These are phyloP conservation scores for Lecanoromycetidae sp. DNA, from an alignment of 2,329 filamentous ascomycete genomes.

Conservation along the genomic window DNA sequence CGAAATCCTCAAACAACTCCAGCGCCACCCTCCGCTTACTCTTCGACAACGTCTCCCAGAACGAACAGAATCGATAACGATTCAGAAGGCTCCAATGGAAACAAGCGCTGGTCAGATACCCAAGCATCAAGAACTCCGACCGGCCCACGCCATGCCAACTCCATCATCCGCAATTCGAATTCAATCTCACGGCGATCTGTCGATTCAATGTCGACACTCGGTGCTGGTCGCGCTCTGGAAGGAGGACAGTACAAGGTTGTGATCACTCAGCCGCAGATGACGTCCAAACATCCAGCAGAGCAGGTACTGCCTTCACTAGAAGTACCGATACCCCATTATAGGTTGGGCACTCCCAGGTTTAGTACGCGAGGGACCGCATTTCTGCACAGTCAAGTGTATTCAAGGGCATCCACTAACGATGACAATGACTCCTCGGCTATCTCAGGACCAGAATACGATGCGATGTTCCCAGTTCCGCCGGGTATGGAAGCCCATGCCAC, in stretches of 20 bases:
- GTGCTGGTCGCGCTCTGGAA: slow-evolving; percentile 39
- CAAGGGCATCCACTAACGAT: slow-evolving; percentile 53
- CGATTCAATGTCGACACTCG: slow-evolving; percentile 65
- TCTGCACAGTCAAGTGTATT: slow-evolving; percentile 69
- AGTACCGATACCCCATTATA: slow-evolving; percentile 71
- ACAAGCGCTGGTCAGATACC: slow-evolving; percentile 29
- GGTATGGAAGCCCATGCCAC: slow-evolving; percentile 14
- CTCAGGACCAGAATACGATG: slow-evolving; percentile 32
- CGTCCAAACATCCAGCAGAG: slow-evolving; percentile 53
- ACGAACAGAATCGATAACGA: slow-evolving; percentile 30
- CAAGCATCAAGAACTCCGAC: slow-evolving; percentile 28
- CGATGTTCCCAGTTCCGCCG: slow-evolving; percentile 29
- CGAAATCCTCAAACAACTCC: slow-evolving; percentile 27
- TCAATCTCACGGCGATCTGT: slow-evolving; percentile 28
- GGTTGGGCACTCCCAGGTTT: slow-evolving; percentile 70
- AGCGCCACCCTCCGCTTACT: slow-evolving; percentile 24
- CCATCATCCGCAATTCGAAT: slow-evolving; percentile 10
- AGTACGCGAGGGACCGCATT: slow-evolving; percentile 63
- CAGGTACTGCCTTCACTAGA: slow-evolving; percentile 49
- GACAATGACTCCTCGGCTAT: slow-evolving; percentile 54
- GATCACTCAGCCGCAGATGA: slow-evolving; percentile 58
- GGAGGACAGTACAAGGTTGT: slow-evolving; percentile 65
- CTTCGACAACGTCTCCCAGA: slow-evolving; percentile 47
- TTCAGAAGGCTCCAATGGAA: slow-evolving; percentile 24
- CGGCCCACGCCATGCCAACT: slow-evolving; percentile 3